phyloP scores from a whole-genome alignment of 2,329 filamentous ascomycete species.

The Penicillium sumatraense region DNA sequence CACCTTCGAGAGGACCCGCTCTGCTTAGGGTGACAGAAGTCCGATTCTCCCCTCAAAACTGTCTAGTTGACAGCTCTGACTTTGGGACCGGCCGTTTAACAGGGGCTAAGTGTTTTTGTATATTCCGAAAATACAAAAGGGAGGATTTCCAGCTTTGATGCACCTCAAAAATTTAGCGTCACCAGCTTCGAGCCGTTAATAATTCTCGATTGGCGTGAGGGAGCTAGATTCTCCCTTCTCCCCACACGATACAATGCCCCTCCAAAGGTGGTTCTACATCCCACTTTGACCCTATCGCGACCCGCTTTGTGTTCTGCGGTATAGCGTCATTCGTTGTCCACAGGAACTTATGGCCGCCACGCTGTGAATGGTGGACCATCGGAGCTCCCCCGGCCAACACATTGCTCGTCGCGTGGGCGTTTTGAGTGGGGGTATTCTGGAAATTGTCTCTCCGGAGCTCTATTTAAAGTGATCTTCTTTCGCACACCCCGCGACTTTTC shows the following conservation, averaged over 20 bases:
- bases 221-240: not conserved
- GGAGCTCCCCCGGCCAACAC: constrained; percentile 13
- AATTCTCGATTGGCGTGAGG: not conserved
- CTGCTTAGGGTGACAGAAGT: constrained; percentile 4
- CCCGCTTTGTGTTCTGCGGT: constrained; percentile 13
- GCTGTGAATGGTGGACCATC: constrained; percentile 5
- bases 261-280: constrained; percentile 7
- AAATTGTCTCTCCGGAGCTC: constrained; percentile 9
- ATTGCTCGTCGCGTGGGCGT: constrained; percentile 14
- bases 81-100: no score
- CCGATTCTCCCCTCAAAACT: not conserved
- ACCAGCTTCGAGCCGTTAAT: not conserved
- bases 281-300: not conserved
- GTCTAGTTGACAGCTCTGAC: not conserved
- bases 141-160: not conserved
- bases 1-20: not conserved
- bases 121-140: not conserved
- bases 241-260: constrained; percentile 8
- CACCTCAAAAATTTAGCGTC: not conserved
- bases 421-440: not conserved
- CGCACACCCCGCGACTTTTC: not conserved
- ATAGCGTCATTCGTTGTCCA: constrained; percentile 25
- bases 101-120: not conserved
- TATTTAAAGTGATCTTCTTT: constrained; percentile 15
- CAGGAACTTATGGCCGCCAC: constrained; percentile 3